A percentile compares a stretch with the other conserved stretches of the same genome.
Evolutionary conservation across 23 red algal species (phyloP).

Genomic region (Gracilaria gracilis): DNA sequence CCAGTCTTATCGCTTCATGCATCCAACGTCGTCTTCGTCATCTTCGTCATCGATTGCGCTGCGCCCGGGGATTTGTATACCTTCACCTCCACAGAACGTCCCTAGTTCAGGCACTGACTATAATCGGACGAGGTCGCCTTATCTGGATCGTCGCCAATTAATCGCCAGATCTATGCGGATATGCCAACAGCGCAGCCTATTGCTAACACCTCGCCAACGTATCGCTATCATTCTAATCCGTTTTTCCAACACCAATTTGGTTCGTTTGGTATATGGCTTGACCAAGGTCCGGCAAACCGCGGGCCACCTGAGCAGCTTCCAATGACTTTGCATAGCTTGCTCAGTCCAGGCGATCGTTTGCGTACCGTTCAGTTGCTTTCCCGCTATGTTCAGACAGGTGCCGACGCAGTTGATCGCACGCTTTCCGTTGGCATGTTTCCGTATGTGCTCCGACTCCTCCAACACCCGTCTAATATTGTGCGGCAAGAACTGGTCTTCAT

Average conservation of each 20-base stretch:
- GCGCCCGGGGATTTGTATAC: slow-evolving; percentile 10
- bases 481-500: slow-evolving; percentile 95
- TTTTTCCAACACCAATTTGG: slow-evolving; percentile 96
- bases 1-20: slow-evolving; percentile 16
- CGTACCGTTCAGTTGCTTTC: slow-evolving; percentile 87
- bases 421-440: slow-evolving; percentile 98
- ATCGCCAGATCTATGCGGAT: neutral
- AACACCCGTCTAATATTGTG: slow-evolving; percentile 55
- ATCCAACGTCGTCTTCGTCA: slow-evolving; percentile 9
- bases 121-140: slow-evolving; percentile 1
- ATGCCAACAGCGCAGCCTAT: neutral
- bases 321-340: slow-evolving; percentile 88
- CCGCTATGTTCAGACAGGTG: slow-evolving; percentile 87
- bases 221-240: slow-evolving; percentile 37
- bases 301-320: slow-evolving; percentile 93
- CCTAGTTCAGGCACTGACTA: neutral
- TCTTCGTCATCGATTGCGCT: neutral
- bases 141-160: neutral
- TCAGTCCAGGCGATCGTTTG: slow-evolving; percentile 78
- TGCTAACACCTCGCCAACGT: neutral
- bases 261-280: slow-evolving; percentile 93
- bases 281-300: slow-evolving; percentile 79
- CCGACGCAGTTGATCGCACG: slow-evolving; percentile 79
- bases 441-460: slow-evolving; percentile 85
- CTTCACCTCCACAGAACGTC: slow-evolving; percentile 1